phyloP scores from a whole-genome alignment of 768 basidiomycete species.

The Leccinum incarnatum region DNA sequence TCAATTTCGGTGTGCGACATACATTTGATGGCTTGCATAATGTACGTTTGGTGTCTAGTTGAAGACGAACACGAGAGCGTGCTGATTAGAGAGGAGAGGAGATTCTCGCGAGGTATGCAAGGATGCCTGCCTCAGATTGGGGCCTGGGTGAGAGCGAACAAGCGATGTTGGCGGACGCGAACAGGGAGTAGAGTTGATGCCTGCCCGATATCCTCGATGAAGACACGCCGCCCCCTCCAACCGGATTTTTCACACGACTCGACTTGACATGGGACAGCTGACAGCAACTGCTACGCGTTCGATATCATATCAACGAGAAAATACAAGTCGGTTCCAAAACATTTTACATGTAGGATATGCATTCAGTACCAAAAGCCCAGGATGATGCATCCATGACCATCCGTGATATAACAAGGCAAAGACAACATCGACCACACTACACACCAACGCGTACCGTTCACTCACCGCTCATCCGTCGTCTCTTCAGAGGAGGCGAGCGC shows the following conservation, averaged over 20 bases:
- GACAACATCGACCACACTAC: slow-evolving; percentile 17
- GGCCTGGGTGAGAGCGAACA: neutral
- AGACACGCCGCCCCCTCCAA: slow-evolving; percentile 14
- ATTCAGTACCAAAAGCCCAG: slow-evolving; percentile 8
- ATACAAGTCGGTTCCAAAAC: slow-evolving; percentile 31
- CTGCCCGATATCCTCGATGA: slow-evolving; percentile 30
- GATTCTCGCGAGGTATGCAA: neutral
- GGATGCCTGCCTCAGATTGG: slow-evolving; percentile 6
- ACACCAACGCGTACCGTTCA: slow-evolving; percentile 19
- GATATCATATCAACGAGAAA: slow-evolving; percentile 10
- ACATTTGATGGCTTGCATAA: slow-evolving; percentile 94
- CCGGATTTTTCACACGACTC: slow-evolving; percentile 25
- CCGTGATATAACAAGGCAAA: slow-evolving; percentile 12
- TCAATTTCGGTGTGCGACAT: slow-evolving; percentile 27
- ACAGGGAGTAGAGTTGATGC: slow-evolving; percentile 24
- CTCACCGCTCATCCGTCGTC: slow-evolving; percentile 40
- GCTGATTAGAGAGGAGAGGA: slow-evolving; percentile 11
- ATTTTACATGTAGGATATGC: slow-evolving; percentile 34
- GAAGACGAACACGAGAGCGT: slow-evolving; percentile 13
- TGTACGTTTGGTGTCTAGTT: slow-evolving; percentile 17
- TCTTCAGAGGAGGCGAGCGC: slow-evolving; percentile 48
- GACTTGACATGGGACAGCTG: slow-evolving; percentile 1
- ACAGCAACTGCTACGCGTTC: slow-evolving; percentile 7
- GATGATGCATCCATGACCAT: slow-evolving; percentile 8
- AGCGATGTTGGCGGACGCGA: slow-evolving; percentile 10